A percentile compares a stretch with the other conserved stretches of the same genome.
These are phyloP conservation scores for Trichosanthes truncata DNA, from an alignment of 306 rosid genomes.

Conservation along the genomic window DNA sequence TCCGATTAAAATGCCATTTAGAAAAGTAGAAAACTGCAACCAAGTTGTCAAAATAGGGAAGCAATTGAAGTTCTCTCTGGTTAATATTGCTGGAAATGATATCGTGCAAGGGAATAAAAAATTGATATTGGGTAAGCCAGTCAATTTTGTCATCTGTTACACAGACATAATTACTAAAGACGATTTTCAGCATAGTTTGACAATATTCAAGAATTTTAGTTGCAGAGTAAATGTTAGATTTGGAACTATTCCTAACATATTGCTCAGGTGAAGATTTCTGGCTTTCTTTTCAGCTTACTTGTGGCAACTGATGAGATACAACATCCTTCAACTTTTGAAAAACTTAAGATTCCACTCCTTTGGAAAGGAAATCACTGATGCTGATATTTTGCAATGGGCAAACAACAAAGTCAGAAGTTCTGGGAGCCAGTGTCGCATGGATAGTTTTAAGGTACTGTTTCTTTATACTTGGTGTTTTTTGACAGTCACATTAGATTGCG, in stretches of 20 bases:
- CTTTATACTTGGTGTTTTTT: background rate
- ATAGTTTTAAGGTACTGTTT: conserved; percentile 66
- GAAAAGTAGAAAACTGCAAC: conserved; percentile 96
- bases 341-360: conserved; percentile 89
- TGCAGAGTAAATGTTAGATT: background rate
- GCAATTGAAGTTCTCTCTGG: conserved; percentile 82
- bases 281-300: conserved; percentile 55
- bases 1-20: conserved; percentile 96
- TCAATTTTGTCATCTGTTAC: background rate
- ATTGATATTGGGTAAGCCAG: conserved; percentile 64
- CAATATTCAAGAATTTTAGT: background rate
- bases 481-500: background rate
- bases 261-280: conserved; percentile 8
- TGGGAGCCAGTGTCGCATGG: conserved; percentile 64
- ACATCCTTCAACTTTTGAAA: conserved; percentile 78
- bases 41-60: conserved; percentile 92
- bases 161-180: background rate
- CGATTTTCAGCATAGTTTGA: background rate
- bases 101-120: conserved; percentile 94
- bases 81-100: conserved; percentile 93
- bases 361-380: conserved; percentile 84
- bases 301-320: conserved; percentile 97
- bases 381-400: conserved; percentile 92
- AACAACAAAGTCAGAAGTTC: conserved; percentile 66
- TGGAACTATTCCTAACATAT: background rate